Evolutionary conservation across 768 basidiomycete species (phyloP).

Genomic region (Xerocomellus chrysenteron): DNA sequence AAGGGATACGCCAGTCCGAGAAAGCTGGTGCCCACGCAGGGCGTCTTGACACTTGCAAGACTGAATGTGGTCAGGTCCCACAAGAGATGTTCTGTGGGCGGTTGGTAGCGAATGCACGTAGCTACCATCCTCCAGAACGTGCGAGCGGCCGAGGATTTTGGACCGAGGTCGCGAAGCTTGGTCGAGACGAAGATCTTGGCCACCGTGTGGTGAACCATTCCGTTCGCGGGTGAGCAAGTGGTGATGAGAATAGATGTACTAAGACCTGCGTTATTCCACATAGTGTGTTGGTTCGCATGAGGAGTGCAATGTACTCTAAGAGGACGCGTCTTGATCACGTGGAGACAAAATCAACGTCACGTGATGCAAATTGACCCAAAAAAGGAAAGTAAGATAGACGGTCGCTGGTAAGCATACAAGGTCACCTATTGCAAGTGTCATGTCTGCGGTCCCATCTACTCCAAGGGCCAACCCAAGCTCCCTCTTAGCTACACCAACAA

Average conservation of each 20-base stretch:
- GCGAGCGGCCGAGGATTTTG: slow-evolving; percentile 21
- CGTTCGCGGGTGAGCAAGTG: slow-evolving; percentile 23
- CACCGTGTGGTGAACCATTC: slow-evolving; percentile 29
- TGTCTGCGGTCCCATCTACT: slow-evolving; percentile 38
- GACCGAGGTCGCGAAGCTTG: slow-evolving; percentile 26
- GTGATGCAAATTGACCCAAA: neutral
- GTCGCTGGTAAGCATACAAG: neutral
- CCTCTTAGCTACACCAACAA: slow-evolving; percentile 54
- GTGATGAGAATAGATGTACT: slow-evolving; percentile 29
- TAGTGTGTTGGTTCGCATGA: slow-evolving; percentile 1
- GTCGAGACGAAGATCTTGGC: slow-evolving; percentile 27
- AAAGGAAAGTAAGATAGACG: neutral
- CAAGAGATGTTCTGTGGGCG: slow-evolving; percentile 19
- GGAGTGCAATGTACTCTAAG: neutral
- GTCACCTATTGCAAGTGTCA: slow-evolving; percentile 4
- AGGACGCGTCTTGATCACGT: slow-evolving; percentile 26
- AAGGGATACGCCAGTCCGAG: slow-evolving; percentile 18
- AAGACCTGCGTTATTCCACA: slow-evolving; percentile 30
- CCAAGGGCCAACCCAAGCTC: slow-evolving; percentile 24
- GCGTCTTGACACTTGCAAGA: slow-evolving; percentile 24
- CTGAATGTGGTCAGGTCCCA: slow-evolving; percentile 21
- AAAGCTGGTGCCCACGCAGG: slow-evolving; percentile 22
- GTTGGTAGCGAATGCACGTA: slow-evolving; percentile 25
- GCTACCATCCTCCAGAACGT: slow-evolving; percentile 29
- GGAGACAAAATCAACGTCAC: slow-evolving; percentile 12